Evolutionary conservation across 306 rosid species (phyloP), one percentile per base, ranked within the genome.

Genomic region (Begonia loranthoides): DNA sequence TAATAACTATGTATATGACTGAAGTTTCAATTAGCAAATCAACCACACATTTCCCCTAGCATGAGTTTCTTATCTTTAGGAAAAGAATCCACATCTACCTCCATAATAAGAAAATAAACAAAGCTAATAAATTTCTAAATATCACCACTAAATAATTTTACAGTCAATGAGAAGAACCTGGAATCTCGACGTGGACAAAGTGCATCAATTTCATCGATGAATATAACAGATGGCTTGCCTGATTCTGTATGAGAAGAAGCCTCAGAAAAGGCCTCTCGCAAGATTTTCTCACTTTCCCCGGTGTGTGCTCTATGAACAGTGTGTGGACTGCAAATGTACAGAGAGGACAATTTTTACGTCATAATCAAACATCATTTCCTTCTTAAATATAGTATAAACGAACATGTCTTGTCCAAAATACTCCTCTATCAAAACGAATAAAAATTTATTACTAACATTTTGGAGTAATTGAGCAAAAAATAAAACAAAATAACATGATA

Each of bases 161-260:
- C 28, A 22, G 28, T 22, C 28, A 22, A 22, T 4, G 28, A 2
- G 28, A 28, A 5, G 3, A 28, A 83, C 99, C 76, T 82, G 48
- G 86, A 82, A 71, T 80, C 72, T 59, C 88, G 87, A 41, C 79
- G 94, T 58, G 94, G 82, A 66, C 99, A 90, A 19, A 90, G 77
- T 52, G 80, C 86, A 69, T 90, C 99, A 59, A 90, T 80, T 73
- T 86, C 88, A 69, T 90, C 94, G 13, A 82, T 82, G 61, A 86
- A 90, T 57, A 90, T 68, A 63, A 86, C 86, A 0, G 95, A 72
- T 9, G 84, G 70, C 65, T 78, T 82, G 71, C 86, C 86, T 51
- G 49, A 62, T 54, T 64, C 66, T 49, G 73, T 60, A 58, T 66
- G 86, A 24, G 86, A 68, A 10, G 78, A 62, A 55, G 99, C 95